Evolutionary conservation across 768 basidiomycete species (phyloP), one percentile per base, ranked within the genome.

Genomic region (Myochromella boudieri): DNA sequence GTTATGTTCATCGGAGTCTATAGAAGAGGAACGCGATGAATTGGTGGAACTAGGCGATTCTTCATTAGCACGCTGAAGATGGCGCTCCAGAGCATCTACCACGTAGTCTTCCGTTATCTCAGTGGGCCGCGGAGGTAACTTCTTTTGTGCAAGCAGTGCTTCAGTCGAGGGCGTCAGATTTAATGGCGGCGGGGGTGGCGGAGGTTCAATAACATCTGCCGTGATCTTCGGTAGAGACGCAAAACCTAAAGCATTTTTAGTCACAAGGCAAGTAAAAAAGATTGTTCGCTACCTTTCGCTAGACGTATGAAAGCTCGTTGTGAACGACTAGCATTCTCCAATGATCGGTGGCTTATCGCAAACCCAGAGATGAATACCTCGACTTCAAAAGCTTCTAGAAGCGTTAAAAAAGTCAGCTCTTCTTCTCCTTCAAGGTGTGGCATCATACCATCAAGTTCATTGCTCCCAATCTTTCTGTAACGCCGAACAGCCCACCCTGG

Each of bases 331-430:
- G 82, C 76, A 34, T 74, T 68, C 43, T 84, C 84, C 2, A 80
- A 72, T 1, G 78, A 70, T 33, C 80, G 76, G 33, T 80, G 69
- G 38, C 72, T 79, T 12, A 82, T 74, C 0, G 86, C 90, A 54
- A 82, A 91, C 0, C 92, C 93, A 11, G 90, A 88, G 6, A 91
- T 70, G 37, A 81, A 85, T 0, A 92, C 68, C 33, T 86, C 82
- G 3, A 94, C 64, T 42, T 85, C 81, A 54, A 91, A 93, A 3
- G 80, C 65, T 33, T 68, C 81, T 80, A 44, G 3, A 26, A 15
- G n/a, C 31, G 43, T 33, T 39, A 31, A 10, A 33, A 14, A 26
- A 21, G 26, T 42, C 33, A 37, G 24, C 21, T 34, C 29, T 15
- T 38, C 10, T 10, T 3, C 3, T 12, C 14, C 18, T 28, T 17